Evolutionary conservation across 441 rosid species (phyloP), one percentile per base, ranked within the genome.

Genomic region (Aleurites moluccanus): DNA sequence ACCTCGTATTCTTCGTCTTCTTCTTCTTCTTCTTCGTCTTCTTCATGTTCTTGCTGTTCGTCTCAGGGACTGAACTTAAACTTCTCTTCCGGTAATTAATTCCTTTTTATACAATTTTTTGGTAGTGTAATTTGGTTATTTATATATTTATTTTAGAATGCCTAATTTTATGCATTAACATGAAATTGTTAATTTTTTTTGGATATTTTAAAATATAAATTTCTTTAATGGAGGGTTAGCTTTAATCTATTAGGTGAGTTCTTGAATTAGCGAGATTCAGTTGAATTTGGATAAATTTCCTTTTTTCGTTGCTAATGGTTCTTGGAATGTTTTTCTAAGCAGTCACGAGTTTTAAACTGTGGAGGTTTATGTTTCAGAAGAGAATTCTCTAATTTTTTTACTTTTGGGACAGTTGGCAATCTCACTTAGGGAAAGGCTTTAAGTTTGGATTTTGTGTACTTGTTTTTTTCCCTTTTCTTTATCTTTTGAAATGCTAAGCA

Each of bases 1-100:
- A 20, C 64, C 40, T 56, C 47, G 0, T n/a, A 27, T 38, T 49
- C 72, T 1, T 20, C 76, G n/a, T 65, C 83, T 1, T 64, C 80
- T 2, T 67, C 77, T 53, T 59, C 82, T 57, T 56, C 81, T 2
- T 65, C 83, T 1, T 64, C 80, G 1, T 67, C 77, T 53, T 59
- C 82, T 57, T 56, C 81, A 1, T 75, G 44, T 23, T 80, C 73
- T 30, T 77, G 78, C 44, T 63, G 53, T 74, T 64, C 73, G 10
- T 74, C 72, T 67, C 76, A 38, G 47, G 82, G 73, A 45, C 52
- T 71, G 14, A 76, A 72, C 67, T 73, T 71, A 13, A 76, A 72
- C 63, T 73, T 74, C 65, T 42, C 68, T 70, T 69, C 78, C 21
- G 78, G 83, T 80, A 69, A 27, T n/a, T 68, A 28, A 6, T 14